phyloP scores from a whole-genome alignment of 2,329 filamentous ascomycete genomes.

The Exophiala mesophila region DNA sequence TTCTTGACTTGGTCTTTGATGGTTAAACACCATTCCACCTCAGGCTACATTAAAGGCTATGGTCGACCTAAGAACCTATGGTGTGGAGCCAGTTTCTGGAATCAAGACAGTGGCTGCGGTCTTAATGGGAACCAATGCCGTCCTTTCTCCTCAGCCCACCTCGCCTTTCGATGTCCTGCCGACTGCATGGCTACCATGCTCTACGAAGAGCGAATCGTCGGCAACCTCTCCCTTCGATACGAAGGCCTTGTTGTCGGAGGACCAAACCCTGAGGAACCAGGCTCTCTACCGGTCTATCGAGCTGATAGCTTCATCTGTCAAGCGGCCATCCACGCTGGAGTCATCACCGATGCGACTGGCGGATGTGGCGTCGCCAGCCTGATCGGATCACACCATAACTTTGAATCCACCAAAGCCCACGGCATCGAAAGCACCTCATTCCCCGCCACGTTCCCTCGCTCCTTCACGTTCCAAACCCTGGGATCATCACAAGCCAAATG shows the following conservation, averaged over 20 bases:
- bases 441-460: constrained; percentile 81
- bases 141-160: constrained; percentile 48
- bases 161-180: constrained; percentile 54
- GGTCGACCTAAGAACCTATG: constrained; percentile 42
- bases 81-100: constrained; percentile 44
- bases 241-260: constrained; percentile 50
- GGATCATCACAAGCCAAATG: constrained; percentile 51
- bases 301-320: constrained; percentile 86
- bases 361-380: constrained; percentile 78
- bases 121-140: constrained; percentile 53
- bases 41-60: constrained; percentile 46
- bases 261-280: constrained; percentile 33
- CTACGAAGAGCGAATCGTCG: constrained; percentile 48
- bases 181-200: constrained; percentile 46
- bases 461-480: constrained; percentile 69
- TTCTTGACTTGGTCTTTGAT: constrained; percentile 45
- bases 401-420: constrained; percentile 59
- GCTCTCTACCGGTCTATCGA: constrained; percentile 62
- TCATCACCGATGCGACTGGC: constrained; percentile 65
- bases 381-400: constrained; percentile 63
- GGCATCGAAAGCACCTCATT: constrained; percentile 75
- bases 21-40: constrained; percentile 41
- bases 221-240: constrained; percentile 49
- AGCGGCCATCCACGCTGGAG: constrained; percentile 76
- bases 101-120: constrained; percentile 44